Percentiles rank a stretch among this genome's conserved stretches.
Evolutionary conservation across 2,329 filamentous ascomycete species (phyloP).

Genomic region (Zasmidium citrigriseum): DNA sequence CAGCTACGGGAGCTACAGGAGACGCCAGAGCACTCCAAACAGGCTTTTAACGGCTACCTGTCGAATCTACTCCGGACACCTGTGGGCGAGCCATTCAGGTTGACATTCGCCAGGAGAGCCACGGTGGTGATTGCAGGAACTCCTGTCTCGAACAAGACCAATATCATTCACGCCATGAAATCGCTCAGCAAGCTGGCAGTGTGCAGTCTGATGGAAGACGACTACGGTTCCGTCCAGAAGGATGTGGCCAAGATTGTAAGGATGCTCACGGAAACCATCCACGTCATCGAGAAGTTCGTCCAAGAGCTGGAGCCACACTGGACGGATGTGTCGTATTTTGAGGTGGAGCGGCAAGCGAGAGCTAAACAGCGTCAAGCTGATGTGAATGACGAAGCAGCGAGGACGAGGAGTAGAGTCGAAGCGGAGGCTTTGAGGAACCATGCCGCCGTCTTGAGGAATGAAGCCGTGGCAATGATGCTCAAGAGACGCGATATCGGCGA

Average conservation of each 20-base stretch:
- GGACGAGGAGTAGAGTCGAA: not conserved
- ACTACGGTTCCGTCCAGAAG: conserved; percentile 80
- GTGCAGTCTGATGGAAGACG: conserved; percentile 75
- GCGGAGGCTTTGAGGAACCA: not conserved
- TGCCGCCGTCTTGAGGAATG: not conserved
- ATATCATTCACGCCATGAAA: conserved; percentile 70
- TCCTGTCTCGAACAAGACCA: conserved; percentile 68
- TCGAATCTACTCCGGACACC: conserved; percentile 52
- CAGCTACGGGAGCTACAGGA: conserved; percentile 37
- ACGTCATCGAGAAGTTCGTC: conserved; percentile 69
- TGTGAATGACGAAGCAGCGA: not conserved
- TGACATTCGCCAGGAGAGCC: conserved; percentile 66
- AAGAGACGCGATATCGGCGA: conserved; percentile 45
- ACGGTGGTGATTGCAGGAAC: conserved; percentile 68
- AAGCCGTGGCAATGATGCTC: not conserved
- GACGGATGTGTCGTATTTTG: conserved; percentile 65
- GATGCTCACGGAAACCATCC: conserved; percentile 68
- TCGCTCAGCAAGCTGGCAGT: conserved; percentile 66
- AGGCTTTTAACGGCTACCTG: conserved; percentile 40
- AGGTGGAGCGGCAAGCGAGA: not conserved
- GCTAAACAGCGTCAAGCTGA: not conserved
- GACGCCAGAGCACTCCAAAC: conserved; percentile 19
- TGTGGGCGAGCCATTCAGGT: conserved; percentile 69
- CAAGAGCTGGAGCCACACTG: conserved; percentile 65
- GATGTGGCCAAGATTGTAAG: conserved; percentile 76